Evolutionary conservation across 139 green algal genomes (phyloP).

Genomic region (Spirogloea muscicola): DNA sequence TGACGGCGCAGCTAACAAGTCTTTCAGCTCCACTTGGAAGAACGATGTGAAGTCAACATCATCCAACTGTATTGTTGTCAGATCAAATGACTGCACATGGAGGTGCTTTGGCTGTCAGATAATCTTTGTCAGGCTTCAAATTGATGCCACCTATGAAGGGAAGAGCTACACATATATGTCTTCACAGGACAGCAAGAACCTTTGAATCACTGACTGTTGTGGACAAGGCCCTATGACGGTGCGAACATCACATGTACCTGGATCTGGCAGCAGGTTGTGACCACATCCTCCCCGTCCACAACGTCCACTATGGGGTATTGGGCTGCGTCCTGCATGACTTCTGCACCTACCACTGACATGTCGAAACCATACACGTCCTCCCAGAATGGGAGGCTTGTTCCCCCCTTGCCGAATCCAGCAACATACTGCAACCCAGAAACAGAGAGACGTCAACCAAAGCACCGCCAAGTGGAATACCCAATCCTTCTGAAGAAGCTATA

Average conservation of each 20-base stretch:
- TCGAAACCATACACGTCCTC: constrained; percentile 86
- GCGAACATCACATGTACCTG: too few species aligned
- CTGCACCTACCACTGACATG: constrained; percentile 65
- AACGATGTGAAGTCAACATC: constrained; percentile 83
- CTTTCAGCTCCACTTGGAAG: constrained; percentile 56
- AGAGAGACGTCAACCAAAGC: too few species aligned
- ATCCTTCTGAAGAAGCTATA: constrained; percentile 1
- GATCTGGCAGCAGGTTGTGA: constrained; percentile 32
- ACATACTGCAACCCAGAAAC: constrained; percentile 48
- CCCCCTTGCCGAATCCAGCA: constrained; percentile 55
- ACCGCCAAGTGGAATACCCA: constrained; percentile 43
- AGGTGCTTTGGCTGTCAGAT: too few species aligned
- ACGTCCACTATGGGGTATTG: constrained; percentile 56
- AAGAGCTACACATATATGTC: too few species aligned
- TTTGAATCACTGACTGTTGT: too few species aligned
- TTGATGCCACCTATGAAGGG: too few species aligned
- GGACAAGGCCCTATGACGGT: too few species aligned
- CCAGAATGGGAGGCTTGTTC: constrained; percentile 71
- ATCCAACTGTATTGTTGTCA: constrained; percentile 61
- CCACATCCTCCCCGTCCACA: constrained; percentile 57
- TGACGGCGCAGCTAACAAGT: too few species aligned
- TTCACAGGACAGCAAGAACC: too few species aligned
- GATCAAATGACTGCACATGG: constrained; percentile 56
- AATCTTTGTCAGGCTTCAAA: too few species aligned
- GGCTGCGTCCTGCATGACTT: constrained; percentile 48